Evolutionary conservation across 331 rosid genomes (phyloP).

Genomic region (Saraca asoca): DNA sequence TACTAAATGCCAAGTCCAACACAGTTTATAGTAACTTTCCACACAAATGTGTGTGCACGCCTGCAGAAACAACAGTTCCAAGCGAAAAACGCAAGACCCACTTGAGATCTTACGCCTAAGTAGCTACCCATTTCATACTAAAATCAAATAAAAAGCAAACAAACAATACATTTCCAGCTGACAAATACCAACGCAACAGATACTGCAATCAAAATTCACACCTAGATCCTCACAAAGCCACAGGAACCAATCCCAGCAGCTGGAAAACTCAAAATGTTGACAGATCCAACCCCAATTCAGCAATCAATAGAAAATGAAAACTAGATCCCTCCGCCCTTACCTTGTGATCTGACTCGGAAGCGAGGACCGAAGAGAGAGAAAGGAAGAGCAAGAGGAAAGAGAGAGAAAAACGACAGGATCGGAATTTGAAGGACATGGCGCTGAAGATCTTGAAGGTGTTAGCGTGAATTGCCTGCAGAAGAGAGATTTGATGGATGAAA

Average conservation of each 20-base stretch:
- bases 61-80: slow-evolving; percentile 13
- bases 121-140: slow-evolving; percentile 3
- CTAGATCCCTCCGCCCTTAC: slow-evolving; percentile 55
- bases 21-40: not conserved
- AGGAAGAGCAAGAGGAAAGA: slow-evolving; percentile 47
- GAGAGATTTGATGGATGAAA: not conserved
- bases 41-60: not conserved
- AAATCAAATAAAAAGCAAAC: not conserved
- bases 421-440: slow-evolving; percentile 69
- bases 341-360: slow-evolving; percentile 95
- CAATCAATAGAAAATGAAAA: slow-evolving; percentile 14
- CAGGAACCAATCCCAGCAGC: not conserved
- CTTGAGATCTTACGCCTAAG: slow-evolving; percentile 47
- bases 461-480: not conserved
- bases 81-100: slow-evolving; percentile 28
- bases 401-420: slow-evolving; percentile 45
- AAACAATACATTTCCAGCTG: not conserved
- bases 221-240: not conserved
- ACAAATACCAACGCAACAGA: slow-evolving; percentile 15
- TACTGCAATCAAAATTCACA: slow-evolving; percentile 18
- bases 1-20: not conserved
- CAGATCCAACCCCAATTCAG: slow-evolving; percentile 55
- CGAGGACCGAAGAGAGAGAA: slow-evolving; percentile 50
- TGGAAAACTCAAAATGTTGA: not conserved
- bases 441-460: slow-evolving; percentile 52